Evolutionary conservation across 495 filamentous ascomycete species (phyloP), one percentile per base, ranked within the genome.

Genomic region (Neurospora discreta): DNA sequence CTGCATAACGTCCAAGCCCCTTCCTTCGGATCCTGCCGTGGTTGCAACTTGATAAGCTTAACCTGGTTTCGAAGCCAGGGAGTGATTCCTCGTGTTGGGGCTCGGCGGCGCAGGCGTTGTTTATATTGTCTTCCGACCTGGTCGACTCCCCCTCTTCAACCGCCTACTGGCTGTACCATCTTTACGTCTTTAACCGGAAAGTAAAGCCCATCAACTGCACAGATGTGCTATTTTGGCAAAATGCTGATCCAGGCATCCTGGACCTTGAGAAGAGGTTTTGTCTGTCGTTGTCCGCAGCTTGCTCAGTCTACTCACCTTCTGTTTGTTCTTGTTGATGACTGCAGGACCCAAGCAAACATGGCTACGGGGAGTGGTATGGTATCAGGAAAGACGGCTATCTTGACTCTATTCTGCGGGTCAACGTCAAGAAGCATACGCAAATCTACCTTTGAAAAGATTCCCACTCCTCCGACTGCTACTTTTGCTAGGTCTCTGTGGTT

Each of bases 201-300:
- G 38, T 71, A 74, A 41, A 68, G 11, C n/a, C 72, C 58, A 70
- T 73, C 70, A 77, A 75, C 72, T 75, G 69, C 71, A 73, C 74
- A 75, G 73, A 75, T 67, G 30, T 69, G 58, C 71, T 75, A 70
- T 76, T 75, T 77, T 77, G 75, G 75, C 70, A 77, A 74, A 77
- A 77, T 77, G 75, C 67, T 68, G 74, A 75, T 77, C 75, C 72
- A 69, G 68, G 70, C 60, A 16, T 65, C 40, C 42, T 30, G 70
- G 15, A 65, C 26, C 52, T 52, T 75, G 74, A 69, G 71, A 71
- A 71, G 41, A 72, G 41, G 72, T 71, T 39, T 36, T 41, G 26
- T 67, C 67, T 10, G 68, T 69, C 72, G 43, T 46, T 72, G 68
- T 20, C 39, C 16, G 36, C 33, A n/a, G 11, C 23, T 41, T 44